Evolutionary conservation across 192 early-diverging fungal species (phyloP).

Genomic region (Neocallimastix lanati): DNA sequence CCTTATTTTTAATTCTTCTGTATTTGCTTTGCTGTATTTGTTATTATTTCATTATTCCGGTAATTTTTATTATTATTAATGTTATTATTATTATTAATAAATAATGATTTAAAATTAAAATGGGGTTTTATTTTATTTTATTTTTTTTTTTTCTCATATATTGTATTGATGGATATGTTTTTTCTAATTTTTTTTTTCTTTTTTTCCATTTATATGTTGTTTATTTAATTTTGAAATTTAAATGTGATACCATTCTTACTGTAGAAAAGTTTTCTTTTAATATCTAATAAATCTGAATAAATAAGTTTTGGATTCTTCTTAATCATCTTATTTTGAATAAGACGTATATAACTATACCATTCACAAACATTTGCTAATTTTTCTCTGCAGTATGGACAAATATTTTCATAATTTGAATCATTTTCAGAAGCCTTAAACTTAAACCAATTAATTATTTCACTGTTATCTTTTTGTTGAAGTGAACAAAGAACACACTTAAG

Average conservation of each 20-base stretch:
- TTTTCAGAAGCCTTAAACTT: background rate
- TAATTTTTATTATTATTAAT: too few species aligned
- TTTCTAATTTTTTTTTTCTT: too few species aligned
- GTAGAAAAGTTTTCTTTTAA: background rate
- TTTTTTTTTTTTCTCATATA: too few species aligned
- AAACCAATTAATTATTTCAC: background rate
- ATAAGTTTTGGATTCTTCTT: background rate
- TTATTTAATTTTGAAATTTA: background rate
- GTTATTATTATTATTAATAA: too few species aligned
- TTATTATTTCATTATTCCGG: too few species aligned
- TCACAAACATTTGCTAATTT: background rate
- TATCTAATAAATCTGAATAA: background rate
- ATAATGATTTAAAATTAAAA: too few species aligned
- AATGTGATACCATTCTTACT: background rate
- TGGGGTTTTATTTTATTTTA: too few species aligned
- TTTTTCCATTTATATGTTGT: too few species aligned
- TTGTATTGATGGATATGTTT: too few species aligned
- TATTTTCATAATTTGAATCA: background rate
- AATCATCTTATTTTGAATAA: background rate
- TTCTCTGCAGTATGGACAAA: background rate
- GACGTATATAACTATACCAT: background rate
- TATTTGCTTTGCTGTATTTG: too few species aligned
- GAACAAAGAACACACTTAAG: background rate
- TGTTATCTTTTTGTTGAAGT: background rate
- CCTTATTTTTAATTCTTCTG: too few species aligned